Base-by-base conservation (phyloP, 306 rosid genomes). In the Castanea crenata region DNA sequence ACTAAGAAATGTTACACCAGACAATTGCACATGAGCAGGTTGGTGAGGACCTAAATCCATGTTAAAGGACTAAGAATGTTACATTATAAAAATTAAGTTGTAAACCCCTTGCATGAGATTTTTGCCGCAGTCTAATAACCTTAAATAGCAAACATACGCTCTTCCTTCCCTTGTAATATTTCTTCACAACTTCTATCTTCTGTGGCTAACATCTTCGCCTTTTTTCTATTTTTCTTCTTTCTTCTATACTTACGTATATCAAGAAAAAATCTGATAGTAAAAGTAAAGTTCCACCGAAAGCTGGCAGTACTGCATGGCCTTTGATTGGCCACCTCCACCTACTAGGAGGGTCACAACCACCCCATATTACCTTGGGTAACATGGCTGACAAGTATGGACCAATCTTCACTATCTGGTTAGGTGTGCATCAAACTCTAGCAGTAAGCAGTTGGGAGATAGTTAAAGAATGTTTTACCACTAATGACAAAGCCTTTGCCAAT, bases 281-380 rank as follows among this genome's bases (percentile, higher is more conserved):
- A 63, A 29, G 8, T 0, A 25, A 6, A 25, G 38, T 14, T 4
- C 41, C 41, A 56, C 61, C 59, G 10, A 56, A 73, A 21, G 79
- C 82, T 3, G 5, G 35, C 12, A 75, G 79, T 1, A 21, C 23
- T 32, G 31, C 75, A 1, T 64, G 74, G 78, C 82, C 85, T 1
- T 1, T 73, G 7, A 23, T 78, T 6, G 85, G 85, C 13, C 82
- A 82, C 63, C 79, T 82, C 51, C 82, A 27, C n/a, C 69, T 13
- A 14, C 3, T 29, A 63, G 69, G 20, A 63, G 69, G 69, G 38
- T 1, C 11, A 15, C 15, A 14, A 29, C 38, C 69, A 13, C 10
- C 41, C 69, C 69, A 63, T 63, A 5, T 29, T 0, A 63, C 20
- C 15, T 15, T 63, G 38, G 69, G 69, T 5, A 6, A 63, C 41